These are phyloP conservation scores for Pythium myriotylum DNA, from an alignment of 352 stramenopile species.

Conservation along the genomic window DNA sequence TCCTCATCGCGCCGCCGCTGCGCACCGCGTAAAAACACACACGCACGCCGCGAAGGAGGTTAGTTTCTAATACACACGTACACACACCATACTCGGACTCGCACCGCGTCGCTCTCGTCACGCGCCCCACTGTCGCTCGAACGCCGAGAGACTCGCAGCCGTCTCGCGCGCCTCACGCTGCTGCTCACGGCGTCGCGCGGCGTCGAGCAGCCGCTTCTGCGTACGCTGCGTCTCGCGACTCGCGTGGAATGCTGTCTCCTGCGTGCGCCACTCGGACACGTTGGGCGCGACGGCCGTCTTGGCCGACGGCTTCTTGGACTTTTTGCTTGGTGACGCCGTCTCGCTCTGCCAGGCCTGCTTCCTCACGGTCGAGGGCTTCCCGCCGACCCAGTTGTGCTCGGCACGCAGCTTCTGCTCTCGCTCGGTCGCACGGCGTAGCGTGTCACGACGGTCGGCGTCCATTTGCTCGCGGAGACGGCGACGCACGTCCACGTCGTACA, in stretches of 20 bases:
- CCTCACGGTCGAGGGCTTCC: conserved; percentile 1
- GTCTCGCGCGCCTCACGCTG: conserved; percentile 21
- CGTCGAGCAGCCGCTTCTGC: conserved; percentile 6
- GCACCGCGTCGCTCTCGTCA: background rate
- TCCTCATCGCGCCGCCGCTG: conserved; percentile 97
- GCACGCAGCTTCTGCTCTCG: conserved; percentile 48
- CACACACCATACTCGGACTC: too few species aligned
- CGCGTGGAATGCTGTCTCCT: conserved; percentile 28
- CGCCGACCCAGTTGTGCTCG: conserved; percentile 46
- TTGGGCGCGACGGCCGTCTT: conserved; percentile 42
- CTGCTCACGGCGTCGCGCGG: conserved; percentile 22
- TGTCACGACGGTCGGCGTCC: conserved; percentile 46
- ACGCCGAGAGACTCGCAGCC: background rate
- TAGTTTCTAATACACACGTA: too few species aligned
- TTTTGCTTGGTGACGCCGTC: background rate
- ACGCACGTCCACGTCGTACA: conserved; percentile 66
- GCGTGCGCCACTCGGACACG: conserved; percentile 44
- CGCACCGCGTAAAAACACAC: conserved; percentile 88
- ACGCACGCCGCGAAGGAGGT: too few species aligned
- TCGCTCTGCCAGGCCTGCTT: conserved; percentile 32
- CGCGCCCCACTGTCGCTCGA: background rate
- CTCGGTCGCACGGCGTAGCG: conserved; percentile 30
- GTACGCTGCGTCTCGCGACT: conserved; percentile 1
- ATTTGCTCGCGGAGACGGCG: conserved; percentile 58
- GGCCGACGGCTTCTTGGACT: conserved; percentile 4